Base-by-base conservation (phyloP, 1,139 yeast species). In the Magnusiomyces paraingens region DNA sequence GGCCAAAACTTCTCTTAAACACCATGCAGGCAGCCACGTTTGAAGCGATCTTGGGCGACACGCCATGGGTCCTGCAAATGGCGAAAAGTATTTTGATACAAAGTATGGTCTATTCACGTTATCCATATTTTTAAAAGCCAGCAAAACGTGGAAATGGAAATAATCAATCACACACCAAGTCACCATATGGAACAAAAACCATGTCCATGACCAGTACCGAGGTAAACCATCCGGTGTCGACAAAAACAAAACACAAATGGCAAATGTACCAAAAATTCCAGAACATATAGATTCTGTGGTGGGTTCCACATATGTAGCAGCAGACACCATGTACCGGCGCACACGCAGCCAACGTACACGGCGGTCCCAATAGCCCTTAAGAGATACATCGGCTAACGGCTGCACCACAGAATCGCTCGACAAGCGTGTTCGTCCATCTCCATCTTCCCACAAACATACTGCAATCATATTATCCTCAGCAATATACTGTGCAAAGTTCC, bases 401-500 rank as follows among this genome's bases (percentile, higher is more conserved):
- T 89, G 96, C 10, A 87, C 72, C 2, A 84, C 96, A 45, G 82
- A 78, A 63, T 89, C 96, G 1, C 86, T 81, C 0, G 93, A 83
- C 74, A 89, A 74, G 0, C 86, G 89, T 0, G 95, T 87, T 57
- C 93, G 75, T 5, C 88, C 89, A 22, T 47, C 21, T 32, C 87
- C 83, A 21, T 61, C 61, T 52, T 82, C 83, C 96, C 96, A 90
- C 17, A 89, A 67, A 1, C 91, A 87, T 53, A 86, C 87, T 10
- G 89, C 96, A 60, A 89, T 88, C 95, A 89, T 86, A 67, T 89
- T 89, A 68, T 89, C 97, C 65, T 89, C 97, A 2, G 96, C 96
- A 64, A 90, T 89, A 67, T 84, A 90, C 57, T 83, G 74, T 8
- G 95, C 82, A 68, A 90, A 89, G 58, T 82, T 80, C 55, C 82